phyloP scores from a whole-genome alignment of 345 rosid genomes.

The Acer campestre region DNA sequence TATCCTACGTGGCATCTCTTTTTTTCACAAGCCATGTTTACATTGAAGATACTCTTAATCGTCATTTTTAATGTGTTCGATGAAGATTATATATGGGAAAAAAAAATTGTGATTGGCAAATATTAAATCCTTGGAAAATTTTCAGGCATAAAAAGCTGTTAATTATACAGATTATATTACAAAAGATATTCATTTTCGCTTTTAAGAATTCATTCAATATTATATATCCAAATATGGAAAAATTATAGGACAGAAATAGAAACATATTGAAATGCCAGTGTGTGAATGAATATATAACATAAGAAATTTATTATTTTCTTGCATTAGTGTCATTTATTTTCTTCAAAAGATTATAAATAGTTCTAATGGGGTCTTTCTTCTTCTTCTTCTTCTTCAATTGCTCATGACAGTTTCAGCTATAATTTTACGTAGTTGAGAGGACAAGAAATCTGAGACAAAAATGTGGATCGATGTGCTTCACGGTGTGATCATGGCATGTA shows the following conservation, averaged over 20 bases:
- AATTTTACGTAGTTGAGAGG: background rate
- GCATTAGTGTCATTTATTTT: background rate
- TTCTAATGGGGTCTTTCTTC: background rate
- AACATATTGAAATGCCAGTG: background rate
- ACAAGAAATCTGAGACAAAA: background rate
- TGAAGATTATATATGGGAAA: background rate
- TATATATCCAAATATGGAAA: background rate
- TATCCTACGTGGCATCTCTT: too few species aligned
- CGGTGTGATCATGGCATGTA: background rate
- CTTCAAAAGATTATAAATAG: background rate
- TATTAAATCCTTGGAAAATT: background rate
- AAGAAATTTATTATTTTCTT: background rate
- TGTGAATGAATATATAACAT: background rate
- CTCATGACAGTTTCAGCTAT: background rate
- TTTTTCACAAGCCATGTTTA: too few species aligned
- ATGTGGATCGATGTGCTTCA: conserved; percentile 4
- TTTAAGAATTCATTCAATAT: too few species aligned
- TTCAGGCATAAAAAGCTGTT: background rate
- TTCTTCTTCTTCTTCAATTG: background rate
- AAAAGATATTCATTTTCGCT: too few species aligned
- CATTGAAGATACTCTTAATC: too few species aligned
- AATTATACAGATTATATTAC: too few species aligned
- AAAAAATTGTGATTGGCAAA: background rate
- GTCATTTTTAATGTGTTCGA: background rate
- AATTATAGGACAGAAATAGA: background rate